A percentile compares a stretch with the other conserved stretches of the same genome.
phyloP scores from a whole-genome alignment of 1,284 basidiomycete species.

The Coniophora puteana region DNA sequence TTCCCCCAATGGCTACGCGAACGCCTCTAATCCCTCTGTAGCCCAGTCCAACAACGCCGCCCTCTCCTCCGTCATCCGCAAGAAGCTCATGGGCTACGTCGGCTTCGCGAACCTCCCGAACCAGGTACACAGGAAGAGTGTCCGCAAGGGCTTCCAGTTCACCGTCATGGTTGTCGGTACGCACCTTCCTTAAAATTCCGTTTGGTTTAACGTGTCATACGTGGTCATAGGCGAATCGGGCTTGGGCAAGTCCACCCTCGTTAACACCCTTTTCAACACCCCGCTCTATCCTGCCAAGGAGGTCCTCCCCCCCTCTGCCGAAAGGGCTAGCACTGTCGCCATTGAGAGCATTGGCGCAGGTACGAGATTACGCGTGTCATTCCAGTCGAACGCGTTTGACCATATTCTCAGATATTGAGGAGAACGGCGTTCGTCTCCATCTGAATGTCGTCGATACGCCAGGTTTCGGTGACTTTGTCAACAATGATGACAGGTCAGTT shows the following conservation, averaged over 20 bases:
- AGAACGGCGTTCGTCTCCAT: conserved; percentile 91
- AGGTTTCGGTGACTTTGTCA: conserved; percentile 96
- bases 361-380: conserved; percentile 33
- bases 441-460: conserved; percentile 98
- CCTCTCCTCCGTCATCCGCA: conserved; percentile 70
- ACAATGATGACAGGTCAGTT: conserved; percentile 90
- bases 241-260: conserved; percentile 94
- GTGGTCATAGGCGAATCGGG: conserved; percentile 84
- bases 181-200: conserved; percentile 32
- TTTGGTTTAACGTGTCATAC: conserved; percentile 5
- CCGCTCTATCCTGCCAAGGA: conserved; percentile 88
- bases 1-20: conserved; percentile 49
- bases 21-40: conserved; percentile 59
- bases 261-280: conserved; percentile 98
- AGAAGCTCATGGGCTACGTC: conserved; percentile 91
- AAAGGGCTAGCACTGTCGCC: conserved; percentile 87
- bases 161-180: conserved; percentile 94
- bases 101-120: conserved; percentile 93
- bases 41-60: conserved; percentile 39
- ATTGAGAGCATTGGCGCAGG: conserved; percentile 97
- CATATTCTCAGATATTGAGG: conserved; percentile 81
- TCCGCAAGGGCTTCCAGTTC: conserved; percentile 96
- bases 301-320: conserved; percentile 77
- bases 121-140: conserved; percentile 95
- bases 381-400: background rate